These are phyloP conservation scores for Dalbergia cultrata DNA, from an alignment of 306 rosid species.

Conservation along the genomic window DNA sequence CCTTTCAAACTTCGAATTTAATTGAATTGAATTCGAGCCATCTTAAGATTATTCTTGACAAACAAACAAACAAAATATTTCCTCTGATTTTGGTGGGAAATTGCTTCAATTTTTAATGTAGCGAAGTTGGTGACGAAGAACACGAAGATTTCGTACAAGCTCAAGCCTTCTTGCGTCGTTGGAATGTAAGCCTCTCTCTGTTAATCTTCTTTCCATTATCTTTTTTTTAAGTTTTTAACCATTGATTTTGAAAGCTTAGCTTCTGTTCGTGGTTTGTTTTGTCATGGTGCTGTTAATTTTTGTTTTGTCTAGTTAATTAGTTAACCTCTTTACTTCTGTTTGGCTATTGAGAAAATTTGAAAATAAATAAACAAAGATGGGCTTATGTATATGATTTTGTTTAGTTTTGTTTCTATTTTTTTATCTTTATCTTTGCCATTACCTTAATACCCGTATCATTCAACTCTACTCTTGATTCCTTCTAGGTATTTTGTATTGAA, in stretches of 20 bases:
- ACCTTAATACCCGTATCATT: slow-evolving; percentile 27
- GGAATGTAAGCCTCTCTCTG: slow-evolving; percentile 52
- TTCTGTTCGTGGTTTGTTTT: not conserved
- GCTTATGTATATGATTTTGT: slow-evolving; percentile 79
- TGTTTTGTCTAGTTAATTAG: not conserved
- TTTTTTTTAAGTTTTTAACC: not conserved
- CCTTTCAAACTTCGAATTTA: not conserved
- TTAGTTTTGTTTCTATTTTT: slow-evolving; percentile 56
- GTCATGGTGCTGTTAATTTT: not conserved
- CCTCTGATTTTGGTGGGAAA: slow-evolving; percentile 19
- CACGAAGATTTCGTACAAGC: slow-evolving; percentile 46
- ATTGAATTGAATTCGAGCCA: not conserved
- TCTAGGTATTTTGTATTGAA: slow-evolving; percentile 26
- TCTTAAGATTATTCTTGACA: not conserved
- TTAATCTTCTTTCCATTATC: not conserved
- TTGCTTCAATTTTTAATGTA: slow-evolving; percentile 51
- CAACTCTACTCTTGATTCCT: slow-evolving; percentile 11
- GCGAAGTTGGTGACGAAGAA: slow-evolving; percentile 55
- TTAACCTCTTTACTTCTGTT: slow-evolving; percentile 17
- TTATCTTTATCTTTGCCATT: not conserved
- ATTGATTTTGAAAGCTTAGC: not conserved
- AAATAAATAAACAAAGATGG: too few relatives aligned
- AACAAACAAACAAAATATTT: too few relatives aligned
- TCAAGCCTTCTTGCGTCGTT: slow-evolving; percentile 53
- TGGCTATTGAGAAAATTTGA: slow-evolving; percentile 16